phyloP scores from a whole-genome alignment of 306 rosid genomes.

The Quercus robur region DNA sequence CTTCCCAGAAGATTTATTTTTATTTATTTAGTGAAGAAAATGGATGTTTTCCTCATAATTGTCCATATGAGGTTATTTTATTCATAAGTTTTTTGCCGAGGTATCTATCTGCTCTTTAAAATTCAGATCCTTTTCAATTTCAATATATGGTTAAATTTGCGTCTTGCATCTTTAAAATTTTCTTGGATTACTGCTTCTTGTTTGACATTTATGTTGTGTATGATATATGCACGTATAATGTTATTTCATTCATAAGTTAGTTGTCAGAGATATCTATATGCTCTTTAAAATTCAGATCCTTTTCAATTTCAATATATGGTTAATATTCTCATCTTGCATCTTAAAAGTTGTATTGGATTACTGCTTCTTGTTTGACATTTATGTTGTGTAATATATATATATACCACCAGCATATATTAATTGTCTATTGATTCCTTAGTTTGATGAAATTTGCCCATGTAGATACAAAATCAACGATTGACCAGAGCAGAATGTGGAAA shows the following conservation, averaged over 20 bases:
- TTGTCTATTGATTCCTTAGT: neutral
- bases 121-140: neutral
- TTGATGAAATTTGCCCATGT: slow-evolving; percentile 29
- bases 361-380: neutral
- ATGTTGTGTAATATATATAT: neutral
- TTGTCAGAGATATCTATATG: neutral
- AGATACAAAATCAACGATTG: slow-evolving; percentile 72
- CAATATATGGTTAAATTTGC: neutral
- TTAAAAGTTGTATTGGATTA: neutral
- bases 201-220: neutral
- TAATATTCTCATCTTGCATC: neutral
- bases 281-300: neutral
- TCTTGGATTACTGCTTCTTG: neutral
- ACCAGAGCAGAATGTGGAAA: slow-evolving; percentile 59
- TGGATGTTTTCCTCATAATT: neutral
- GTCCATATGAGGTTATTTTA: neutral
- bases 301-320: neutral
- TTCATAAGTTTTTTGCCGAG: neutral
- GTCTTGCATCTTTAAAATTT: neutral
- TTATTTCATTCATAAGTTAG: neutral
- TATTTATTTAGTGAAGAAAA: neutral
- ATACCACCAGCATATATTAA: neutral
- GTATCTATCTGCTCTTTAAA: neutral
- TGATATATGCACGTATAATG: neutral
- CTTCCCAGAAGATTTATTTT: neutral